Conservation (phyloP, 352 stramenopile genomes). For the Discostella stelligera region DNA sequence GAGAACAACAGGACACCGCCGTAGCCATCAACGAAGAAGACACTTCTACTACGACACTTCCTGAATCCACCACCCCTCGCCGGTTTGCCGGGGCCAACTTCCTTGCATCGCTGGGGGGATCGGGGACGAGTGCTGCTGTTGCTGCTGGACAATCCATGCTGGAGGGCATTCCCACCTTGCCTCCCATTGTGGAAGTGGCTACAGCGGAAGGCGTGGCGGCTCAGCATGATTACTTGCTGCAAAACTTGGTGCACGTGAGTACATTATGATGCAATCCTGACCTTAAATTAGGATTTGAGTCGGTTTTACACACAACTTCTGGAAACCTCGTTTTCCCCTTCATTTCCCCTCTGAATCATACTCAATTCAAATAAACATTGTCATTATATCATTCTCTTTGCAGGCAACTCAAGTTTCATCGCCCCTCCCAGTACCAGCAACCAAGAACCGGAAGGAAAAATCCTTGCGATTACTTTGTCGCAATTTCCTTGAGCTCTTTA, state of each 20-base stretch:
- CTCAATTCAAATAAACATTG: too few relatives aligned
- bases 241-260: constrained; percentile 38
- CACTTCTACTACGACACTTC: neutral
- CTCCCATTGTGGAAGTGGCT: neutral
- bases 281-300: too few relatives aligned
- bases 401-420: constrained; percentile 36
- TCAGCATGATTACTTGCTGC: constrained; percentile 31
- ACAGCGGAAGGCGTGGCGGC: constrained; percentile 1
- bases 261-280: too few relatives aligned
- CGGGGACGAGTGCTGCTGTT: neutral
- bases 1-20: neutral
- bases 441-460: constrained; percentile 68
- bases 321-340: too few relatives aligned
- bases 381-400: too few relatives aligned
- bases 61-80: constrained; percentile 3
- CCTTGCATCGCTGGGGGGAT: constrained; percentile 9
- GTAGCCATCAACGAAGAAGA: neutral
- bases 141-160: neutral
- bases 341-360: too few relatives aligned
- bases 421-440: constrained; percentile 11
- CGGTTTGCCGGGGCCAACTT: constrained; percentile 3
- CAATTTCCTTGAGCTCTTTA: constrained; percentile 70
- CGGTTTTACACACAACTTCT: too few relatives aligned
- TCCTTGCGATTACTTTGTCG: constrained; percentile 68
- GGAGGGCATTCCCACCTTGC: neutral